Base-by-base conservation (phyloP, 2,329 filamentous ascomycete species). In the Neopestalotiopsis clavispora region DNA sequence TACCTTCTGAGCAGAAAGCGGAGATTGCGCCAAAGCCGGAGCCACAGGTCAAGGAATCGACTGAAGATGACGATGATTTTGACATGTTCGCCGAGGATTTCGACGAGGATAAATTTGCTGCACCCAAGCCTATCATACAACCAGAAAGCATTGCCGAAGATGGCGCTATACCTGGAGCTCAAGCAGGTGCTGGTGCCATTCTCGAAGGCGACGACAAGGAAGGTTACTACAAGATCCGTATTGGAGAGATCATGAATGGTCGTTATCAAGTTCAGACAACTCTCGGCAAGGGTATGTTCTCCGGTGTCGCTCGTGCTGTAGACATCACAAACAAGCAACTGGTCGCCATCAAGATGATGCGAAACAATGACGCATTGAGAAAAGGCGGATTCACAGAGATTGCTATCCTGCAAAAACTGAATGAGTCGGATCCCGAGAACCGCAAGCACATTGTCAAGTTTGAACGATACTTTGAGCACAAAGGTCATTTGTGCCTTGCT, bases 261-360 rank as follows among this genome's bases (percentile, higher is more conserved):
- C 92, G 94, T 42, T 98, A 98, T 80, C 93, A 96, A 78, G 90
- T 99, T 40, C 92, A 95, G 78, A 90, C 95, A 69, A 91, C 91
- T 66, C 86, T 99, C 28, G 96, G 96, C 72, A 94, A 94, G 80
- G 96, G 96, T 75, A 97, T 98, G 87, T 99, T 98, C 79, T 97
- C 96, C 0, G 94, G 94, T 9, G 96, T 99, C n/a, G 94, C 96
- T 66, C 91, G 94, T 72, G 96, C 96, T 28, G 87, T 89, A 71
- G 95, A 98, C 80, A 88, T 91, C 28, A 90, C 89, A 63, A 93
- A 87, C 69, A 91, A 91, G 75, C 88, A 89, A 74, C 80, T 92
- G n/a, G 95, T 98, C 40, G 96, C 96, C 30, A 93, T 99, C 86
- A 99, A 99, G 83, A 96, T 99, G 75, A 97, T 98, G 81, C 93